phyloP scores from a whole-genome alignment of 352 stramenopile genomes.

The Phytophthora multivora region DNA sequence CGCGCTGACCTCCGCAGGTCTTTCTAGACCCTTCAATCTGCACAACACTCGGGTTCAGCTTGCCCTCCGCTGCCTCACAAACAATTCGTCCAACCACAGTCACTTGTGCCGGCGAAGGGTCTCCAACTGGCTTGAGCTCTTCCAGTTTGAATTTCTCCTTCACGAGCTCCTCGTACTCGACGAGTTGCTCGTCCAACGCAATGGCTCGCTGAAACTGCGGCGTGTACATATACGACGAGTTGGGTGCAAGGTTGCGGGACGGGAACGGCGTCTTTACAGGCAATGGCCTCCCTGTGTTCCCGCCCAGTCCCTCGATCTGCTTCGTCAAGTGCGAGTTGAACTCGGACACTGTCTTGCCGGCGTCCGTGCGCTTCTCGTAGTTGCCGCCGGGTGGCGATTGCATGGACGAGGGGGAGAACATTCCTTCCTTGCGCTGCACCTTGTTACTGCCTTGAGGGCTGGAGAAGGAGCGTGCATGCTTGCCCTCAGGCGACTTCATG shows the following conservation, averaged over 20 bases:
- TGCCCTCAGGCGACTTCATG: conserved; percentile 77
- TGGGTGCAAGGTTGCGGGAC: conserved; percentile 61
- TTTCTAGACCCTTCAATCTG: conserved; percentile 85
- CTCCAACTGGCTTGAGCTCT: conserved; percentile 66
- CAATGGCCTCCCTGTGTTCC: conserved; percentile 14
- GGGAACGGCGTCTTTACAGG: conserved; percentile 51
- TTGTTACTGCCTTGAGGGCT: conserved; percentile 66
- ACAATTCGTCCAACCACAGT: conserved; percentile 84
- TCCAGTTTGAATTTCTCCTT: conserved; percentile 68
- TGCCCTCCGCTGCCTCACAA: conserved; percentile 83
- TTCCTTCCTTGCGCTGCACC: conserved; percentile 59
- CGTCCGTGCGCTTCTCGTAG: conserved; percentile 81
- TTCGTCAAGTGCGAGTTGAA: conserved; percentile 81
- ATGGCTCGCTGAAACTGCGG: conserved; percentile 77
- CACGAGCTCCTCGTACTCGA: conserved; percentile 77
- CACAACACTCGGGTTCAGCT: conserved; percentile 82
- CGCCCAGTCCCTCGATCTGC: conserved; percentile 38
- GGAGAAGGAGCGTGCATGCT: conserved; percentile 65
- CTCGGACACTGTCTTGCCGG: conserved; percentile 76
- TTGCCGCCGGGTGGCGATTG: conserved; percentile 70
- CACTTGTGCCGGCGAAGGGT: conserved; percentile 76
- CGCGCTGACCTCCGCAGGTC: conserved; percentile 79
- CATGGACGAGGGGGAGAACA: conserved; percentile 79
- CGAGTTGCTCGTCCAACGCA: conserved; percentile 76
- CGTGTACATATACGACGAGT: conserved; percentile 86